Evolutionary conservation across 1,284 basidiomycete genomes (phyloP).

Genomic region (Tylopilus sp.): DNA sequence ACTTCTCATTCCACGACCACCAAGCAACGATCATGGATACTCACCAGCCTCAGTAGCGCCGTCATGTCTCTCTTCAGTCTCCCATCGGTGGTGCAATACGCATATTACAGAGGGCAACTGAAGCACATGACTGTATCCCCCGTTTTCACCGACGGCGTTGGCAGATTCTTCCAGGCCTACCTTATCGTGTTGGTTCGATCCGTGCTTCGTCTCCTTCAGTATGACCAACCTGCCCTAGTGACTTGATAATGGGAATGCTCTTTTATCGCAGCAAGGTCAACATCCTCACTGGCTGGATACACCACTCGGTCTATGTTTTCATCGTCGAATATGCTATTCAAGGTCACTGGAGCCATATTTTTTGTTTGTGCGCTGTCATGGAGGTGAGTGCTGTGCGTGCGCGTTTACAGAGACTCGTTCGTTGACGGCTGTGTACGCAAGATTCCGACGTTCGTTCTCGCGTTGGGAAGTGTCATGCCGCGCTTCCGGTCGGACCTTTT

Average conservation of each 20-base stretch:
- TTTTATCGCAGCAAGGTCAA: slow-evolving; percentile 44
- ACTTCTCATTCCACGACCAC: slow-evolving; percentile 34
- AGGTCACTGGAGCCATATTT: slow-evolving; percentile 42
- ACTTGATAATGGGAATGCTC: slow-evolving; percentile 36
- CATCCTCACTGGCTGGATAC: slow-evolving; percentile 56
- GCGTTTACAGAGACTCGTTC: neutral
- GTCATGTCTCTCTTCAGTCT: slow-evolving; percentile 45
- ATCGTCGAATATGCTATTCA: slow-evolving; percentile 45
- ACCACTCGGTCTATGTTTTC: slow-evolving; percentile 50
- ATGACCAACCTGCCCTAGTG: slow-evolving; percentile 31
- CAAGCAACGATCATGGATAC: slow-evolving; percentile 51
- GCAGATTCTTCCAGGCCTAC: slow-evolving; percentile 47
- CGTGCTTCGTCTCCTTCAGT: slow-evolving; percentile 7
- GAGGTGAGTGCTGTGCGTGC: slow-evolving; percentile 36
- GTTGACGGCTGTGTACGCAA: slow-evolving; percentile 17
- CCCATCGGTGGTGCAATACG: slow-evolving; percentile 44
- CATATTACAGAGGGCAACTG: slow-evolving; percentile 34
- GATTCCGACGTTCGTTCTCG: slow-evolving; percentile 57
- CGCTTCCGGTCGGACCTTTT: slow-evolving; percentile 44
- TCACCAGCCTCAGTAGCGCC: slow-evolving; percentile 43
- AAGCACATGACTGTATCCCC: slow-evolving; percentile 23
- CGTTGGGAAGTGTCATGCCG: slow-evolving; percentile 45
- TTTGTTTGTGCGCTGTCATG: slow-evolving; percentile 48
- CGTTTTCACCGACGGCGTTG: slow-evolving; percentile 25
- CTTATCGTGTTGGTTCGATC: slow-evolving; percentile 37